Base-by-base conservation (phyloP, 2,329 filamentous ascomycete genomes). In the Trichophyton rubrum region DNA sequence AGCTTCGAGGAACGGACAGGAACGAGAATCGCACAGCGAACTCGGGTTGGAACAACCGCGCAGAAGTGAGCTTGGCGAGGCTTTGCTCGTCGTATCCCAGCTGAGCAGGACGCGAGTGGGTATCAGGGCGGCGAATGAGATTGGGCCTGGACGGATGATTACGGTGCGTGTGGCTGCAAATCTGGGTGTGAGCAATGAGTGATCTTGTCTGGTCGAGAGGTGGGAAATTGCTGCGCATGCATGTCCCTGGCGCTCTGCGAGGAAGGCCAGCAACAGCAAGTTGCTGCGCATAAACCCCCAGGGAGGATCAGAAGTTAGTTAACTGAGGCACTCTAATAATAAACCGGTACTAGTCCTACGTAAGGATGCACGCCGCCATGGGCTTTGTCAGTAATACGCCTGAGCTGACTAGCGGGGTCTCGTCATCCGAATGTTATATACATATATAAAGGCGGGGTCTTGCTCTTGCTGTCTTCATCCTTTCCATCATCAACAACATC, bases 361-460 rank as follows among this genome's bases (percentile, higher is more conserved):
- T 53, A 53, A 53, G 27, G 33, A 33, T 9, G 27, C 4, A 43
- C 40, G 40, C 40, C n/a, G 22, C 27, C 22, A 17, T 53, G 49
- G 27, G 11, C 49, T 30, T n/a, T 33, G 17, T 22, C 9, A 3
- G 7, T 15, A 13, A 51, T 15, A 17, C 9, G 33, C 49, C 49
- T 33, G 49, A 53, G 22, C 49, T 53, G 49, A 30, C 49, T 53
- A 53, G 49, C 49, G 49, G 49, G 49, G 49, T 22, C 17, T 17
- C 20, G 17, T 45, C 56, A 59, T 58, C 56, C 30, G 56, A 58
- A 58, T 41, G 8, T 43, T 33, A 38, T 38, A 11, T 38, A 38
- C 11, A 35, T 59, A 33, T 33, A 30, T 59, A 63, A 62, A 58
- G 61, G 61, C 61, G 61, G 61, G 59, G 61, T 40, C 47, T 51